Base-by-base conservation (phyloP, 352 stramenopile species). In the Phytophthora aleatoria region DNA sequence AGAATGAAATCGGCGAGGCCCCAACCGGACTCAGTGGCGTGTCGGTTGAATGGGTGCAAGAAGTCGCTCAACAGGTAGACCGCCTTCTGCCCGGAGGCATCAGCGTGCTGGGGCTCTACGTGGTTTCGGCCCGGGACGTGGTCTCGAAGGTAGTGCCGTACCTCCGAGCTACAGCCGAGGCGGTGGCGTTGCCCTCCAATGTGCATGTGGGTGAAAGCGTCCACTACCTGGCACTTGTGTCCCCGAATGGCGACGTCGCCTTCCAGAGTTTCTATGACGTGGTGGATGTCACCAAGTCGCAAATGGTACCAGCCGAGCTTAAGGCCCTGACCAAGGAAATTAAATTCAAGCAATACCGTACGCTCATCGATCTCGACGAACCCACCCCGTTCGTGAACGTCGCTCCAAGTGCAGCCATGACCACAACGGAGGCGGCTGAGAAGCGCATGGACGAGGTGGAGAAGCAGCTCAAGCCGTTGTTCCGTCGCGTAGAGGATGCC, bases 11-110 rank as follows among this genome's bases (percentile, higher is more conserved):
- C 33, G 53, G 58, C 12, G 76, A 83, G 3, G 54, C 61, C 1
- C 55, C 65, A 1, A 69, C 56, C 12, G 49, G 64, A 53, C 78
- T 90, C 38, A 67, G 65, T 6, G 80, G 91, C 49, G 62, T 92
- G 38, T 89, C 81, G 11, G 65, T 76, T 20, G 81, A 91, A 10
- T 92, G 84, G 84, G 66, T 85, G 44, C 64, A 82, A 58, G 79
- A 90, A 45, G 76, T 85, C 64, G 73, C 81, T 36, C 78, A 84
- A 56, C 84, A 92, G 60, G 73, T 91, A n/a, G 80, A 91, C 26
- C 80, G 76, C 27, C 44, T 92, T 43, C 64, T 92, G 3, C 81
- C 84, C 1, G 84, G 84, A 5, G 84, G 84, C 16, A 64, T 91
- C 30, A 49, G 38, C 2, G 61, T 92, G 24, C 6, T 85, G 9